These are phyloP conservation scores for Neoboletus magnificus DNA, from an alignment of 768 basidiomycete genomes.

Conservation along the genomic window DNA sequence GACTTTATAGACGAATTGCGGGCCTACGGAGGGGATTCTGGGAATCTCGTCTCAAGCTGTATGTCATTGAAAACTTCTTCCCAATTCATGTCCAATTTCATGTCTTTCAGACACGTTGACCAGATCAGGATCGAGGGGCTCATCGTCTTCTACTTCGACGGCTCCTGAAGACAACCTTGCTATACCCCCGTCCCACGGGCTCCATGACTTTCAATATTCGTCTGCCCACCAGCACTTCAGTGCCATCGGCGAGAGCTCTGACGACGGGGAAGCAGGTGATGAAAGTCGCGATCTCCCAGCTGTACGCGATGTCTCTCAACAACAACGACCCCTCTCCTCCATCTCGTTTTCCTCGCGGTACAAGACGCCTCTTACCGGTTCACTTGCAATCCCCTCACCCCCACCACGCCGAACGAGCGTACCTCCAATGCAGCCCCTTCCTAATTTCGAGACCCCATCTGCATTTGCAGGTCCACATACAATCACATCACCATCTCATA, in stretches of 20 bases:
- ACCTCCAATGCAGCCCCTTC: conserved; percentile 69
- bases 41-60: conserved; percentile 68
- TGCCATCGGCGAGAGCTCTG: conserved; percentile 36
- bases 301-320: conserved; percentile 37
- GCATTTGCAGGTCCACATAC: conserved; percentile 57
- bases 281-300: conserved; percentile 44
- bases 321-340: conserved; percentile 67
- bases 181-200: conserved; percentile 16
- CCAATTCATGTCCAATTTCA: background rate
- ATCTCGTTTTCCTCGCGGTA: conserved; percentile 63
- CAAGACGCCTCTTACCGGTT: conserved; percentile 70
- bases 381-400: conserved; percentile 56
- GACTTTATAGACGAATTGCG: conserved; percentile 76
- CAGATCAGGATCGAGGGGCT: conserved; percentile 46
- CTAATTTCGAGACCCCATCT: conserved; percentile 67
- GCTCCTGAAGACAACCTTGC: conserved; percentile 40
- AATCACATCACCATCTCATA: conserved; percentile 36
- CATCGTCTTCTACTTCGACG: conserved; percentile 65
- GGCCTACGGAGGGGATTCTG: conserved; percentile 67
- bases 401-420: conserved; percentile 41
- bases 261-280: conserved; percentile 47
- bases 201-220: conserved; percentile 13
- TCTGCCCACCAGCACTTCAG: conserved; percentile 14
- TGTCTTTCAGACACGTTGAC: conserved; percentile 32
- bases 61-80: conserved; percentile 12